Evolutionary conservation across 352 stramenopile species (phyloP), one percentile per base, ranked within the genome.

Genomic region (Paralagenidium karlingii): DNA sequence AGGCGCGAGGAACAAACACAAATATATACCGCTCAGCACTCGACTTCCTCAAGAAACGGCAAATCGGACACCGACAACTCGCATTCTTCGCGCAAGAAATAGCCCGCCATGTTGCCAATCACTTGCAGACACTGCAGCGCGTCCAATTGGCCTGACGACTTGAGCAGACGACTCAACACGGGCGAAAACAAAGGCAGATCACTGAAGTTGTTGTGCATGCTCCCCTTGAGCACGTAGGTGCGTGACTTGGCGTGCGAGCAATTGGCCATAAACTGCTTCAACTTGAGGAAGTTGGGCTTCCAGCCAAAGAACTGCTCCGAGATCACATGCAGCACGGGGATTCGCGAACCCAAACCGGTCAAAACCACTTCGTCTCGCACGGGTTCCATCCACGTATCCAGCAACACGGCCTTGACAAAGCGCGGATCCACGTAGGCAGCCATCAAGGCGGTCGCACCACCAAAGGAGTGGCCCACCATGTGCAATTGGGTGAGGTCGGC

Each of bases 131-230:
- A 54, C 46, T 65, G 58, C 18, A 40, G 43, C 21, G 63, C 54
- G 20, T 78, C 51, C 34, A 85, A 78, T 22, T 40, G 42, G 8
- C 70, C 70, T 0, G 65, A 45, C 0, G 60, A 52, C 53, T 78
- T 77, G 40, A 69, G 45, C 29, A 77, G 38, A 0, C 63, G 51
- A 40, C 71, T 78, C 34, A 82, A 29, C 8, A 55, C 38, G 16
- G 67, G 70, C 24, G 70, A 80, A 42, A 85, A 85, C 20, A 82
- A 34, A 2, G 66, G 55, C 20, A 85, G 48, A 26, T 85, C 70
- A 21, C 61, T 79, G 24, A 85, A 85, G 43, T 85, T 80, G 57
- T 80, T 82, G 68, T 85, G 70, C 8, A 60, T 50, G 12, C 63
- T 57, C 29, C 50, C 55, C 0, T 50, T 50, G 38, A 82, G 38